Conservation (phyloP, 345 rosid species). For the Abelmoschus esculentus region DNA sequence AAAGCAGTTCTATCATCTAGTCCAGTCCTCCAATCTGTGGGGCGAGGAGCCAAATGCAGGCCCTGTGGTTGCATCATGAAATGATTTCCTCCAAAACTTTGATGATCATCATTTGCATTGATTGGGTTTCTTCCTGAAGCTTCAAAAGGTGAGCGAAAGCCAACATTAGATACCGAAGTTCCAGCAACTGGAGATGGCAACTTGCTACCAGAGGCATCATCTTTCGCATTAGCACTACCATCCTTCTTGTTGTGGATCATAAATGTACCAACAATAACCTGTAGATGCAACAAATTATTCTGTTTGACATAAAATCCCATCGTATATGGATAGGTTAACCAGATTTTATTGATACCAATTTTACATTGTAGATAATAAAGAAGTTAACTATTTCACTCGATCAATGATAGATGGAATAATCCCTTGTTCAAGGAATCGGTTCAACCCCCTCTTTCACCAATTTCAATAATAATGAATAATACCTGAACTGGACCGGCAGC, state of each 20-base stretch:
- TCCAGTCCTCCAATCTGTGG: conserved; percentile 46
- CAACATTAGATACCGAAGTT: conserved; percentile 30
- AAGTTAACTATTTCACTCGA: not conserved
- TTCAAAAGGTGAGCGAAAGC: conserved; percentile 42
- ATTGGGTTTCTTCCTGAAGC: conserved; percentile 40
- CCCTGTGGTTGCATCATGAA: conserved; percentile 47
- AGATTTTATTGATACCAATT: not conserved
- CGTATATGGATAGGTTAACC: not conserved
- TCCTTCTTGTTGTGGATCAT: conserved; percentile 47
- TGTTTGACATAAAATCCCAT: not conserved
- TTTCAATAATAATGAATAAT: not conserved
- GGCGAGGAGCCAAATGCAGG: conserved; percentile 34
- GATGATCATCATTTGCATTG: conserved; percentile 35
- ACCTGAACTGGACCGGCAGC: conserved; percentile 98
- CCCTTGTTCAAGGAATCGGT: not conserved
- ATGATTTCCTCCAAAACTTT: conserved; percentile 38
- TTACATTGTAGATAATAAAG: not conserved
- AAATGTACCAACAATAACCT: conserved; percentile 73
- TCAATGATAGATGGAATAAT: not conserved
- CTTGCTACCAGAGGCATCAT: conserved; percentile 42
- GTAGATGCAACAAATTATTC: conserved; percentile 9
- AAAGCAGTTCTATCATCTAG: conserved; percentile 35
- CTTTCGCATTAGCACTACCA: conserved; percentile 31
- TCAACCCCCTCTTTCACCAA: not conserved
- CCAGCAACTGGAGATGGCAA: conserved; percentile 49